Conservation (phyloP, 495 filamentous ascomycete genomes). For the Penicillium chermesinum region DNA sequence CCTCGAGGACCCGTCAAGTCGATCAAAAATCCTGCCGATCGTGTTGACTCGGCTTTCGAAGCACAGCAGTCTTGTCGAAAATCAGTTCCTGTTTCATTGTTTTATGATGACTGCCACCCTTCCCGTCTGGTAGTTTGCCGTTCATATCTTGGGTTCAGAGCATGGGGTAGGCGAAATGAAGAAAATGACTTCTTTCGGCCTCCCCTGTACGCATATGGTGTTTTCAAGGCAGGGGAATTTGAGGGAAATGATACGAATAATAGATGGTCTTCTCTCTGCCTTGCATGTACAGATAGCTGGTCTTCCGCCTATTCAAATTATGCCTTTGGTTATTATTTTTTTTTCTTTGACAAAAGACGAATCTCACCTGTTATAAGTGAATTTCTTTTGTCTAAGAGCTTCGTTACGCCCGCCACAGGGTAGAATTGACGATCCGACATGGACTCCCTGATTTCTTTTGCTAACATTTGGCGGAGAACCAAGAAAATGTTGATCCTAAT, state of each 20-base stretch:
- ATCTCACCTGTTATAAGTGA: conserved; percentile 31
- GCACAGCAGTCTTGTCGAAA: conserved; percentile 8
- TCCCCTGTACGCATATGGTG: conserved; percentile 29
- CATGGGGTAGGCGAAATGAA: conserved; percentile 12
- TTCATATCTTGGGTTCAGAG: conserved; percentile 20
- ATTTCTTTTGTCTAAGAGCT: background rate
- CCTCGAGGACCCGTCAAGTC: background rate
- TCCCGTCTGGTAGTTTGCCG: conserved; percentile 21
- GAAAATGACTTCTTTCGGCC: conserved; percentile 5
- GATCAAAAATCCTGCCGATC: conserved; percentile 8
- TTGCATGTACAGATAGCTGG: conserved; percentile 52
- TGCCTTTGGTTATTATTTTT: conserved; percentile 33
- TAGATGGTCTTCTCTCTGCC: conserved; percentile 26
- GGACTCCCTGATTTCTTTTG: no score
- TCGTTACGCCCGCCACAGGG: no score
- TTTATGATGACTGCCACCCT: conserved; percentile 19
- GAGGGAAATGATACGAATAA: conserved; percentile 20
- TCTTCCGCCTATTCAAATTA: conserved; percentile 40
- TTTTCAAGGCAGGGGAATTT: conserved; percentile 22
- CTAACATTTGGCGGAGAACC: no score
- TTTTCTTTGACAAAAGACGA: conserved; percentile 21
- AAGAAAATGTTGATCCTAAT: no score
- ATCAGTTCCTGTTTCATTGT: conserved; percentile 14
- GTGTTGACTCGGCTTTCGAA: conserved; percentile 7
- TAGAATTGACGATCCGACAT: no score